Evolutionary conservation across 306 rosid genomes (phyloP).

Genomic region (Benincasa hispida): DNA sequence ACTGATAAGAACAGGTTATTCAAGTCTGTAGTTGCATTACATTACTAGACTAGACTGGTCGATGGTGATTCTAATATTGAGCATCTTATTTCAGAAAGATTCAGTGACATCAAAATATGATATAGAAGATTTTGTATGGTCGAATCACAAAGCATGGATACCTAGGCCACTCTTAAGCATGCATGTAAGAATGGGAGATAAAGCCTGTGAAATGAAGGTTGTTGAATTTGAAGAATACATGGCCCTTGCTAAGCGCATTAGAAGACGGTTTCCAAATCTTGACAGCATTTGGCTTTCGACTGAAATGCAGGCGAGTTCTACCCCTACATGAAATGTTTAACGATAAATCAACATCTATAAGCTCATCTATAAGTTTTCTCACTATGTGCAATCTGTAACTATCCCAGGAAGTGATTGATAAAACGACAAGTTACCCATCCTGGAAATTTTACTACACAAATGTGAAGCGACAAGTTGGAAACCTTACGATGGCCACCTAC

Average conservation of each 20-base stretch:
- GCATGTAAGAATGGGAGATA: slow-evolving; percentile 93
- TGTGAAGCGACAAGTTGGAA: slow-evolving; percentile 46
- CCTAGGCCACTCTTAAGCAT: slow-evolving; percentile 78
- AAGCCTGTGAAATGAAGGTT: slow-evolving; percentile 82
- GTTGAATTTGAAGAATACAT: slow-evolving; percentile 68
- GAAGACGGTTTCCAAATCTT: slow-evolving; percentile 61
- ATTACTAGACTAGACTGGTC: neutral
- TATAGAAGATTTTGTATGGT: slow-evolving; percentile 78
- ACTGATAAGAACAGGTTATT: neutral
- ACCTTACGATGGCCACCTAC: slow-evolving; percentile 52
- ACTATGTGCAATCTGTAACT: neutral
- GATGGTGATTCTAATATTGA: neutral
- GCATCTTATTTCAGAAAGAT: slow-evolving; percentile 21
- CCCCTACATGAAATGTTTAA: neutral
- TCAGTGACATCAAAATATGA: slow-evolving; percentile 20
- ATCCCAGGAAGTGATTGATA: slow-evolving; percentile 61
- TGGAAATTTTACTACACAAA: slow-evolving; percentile 68
- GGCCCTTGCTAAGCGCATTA: slow-evolving; percentile 47
- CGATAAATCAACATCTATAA: neutral
- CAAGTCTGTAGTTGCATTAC: neutral
- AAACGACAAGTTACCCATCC: slow-evolving; percentile 26
- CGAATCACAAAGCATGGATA: slow-evolving; percentile 76
- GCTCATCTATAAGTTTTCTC: neutral
- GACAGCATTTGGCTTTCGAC: slow-evolving; percentile 65
- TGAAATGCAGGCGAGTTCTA: slow-evolving; percentile 53